Evolutionary conservation across 768 basidiomycete species (phyloP).

Genomic region (Agrocybe praecox): DNA sequence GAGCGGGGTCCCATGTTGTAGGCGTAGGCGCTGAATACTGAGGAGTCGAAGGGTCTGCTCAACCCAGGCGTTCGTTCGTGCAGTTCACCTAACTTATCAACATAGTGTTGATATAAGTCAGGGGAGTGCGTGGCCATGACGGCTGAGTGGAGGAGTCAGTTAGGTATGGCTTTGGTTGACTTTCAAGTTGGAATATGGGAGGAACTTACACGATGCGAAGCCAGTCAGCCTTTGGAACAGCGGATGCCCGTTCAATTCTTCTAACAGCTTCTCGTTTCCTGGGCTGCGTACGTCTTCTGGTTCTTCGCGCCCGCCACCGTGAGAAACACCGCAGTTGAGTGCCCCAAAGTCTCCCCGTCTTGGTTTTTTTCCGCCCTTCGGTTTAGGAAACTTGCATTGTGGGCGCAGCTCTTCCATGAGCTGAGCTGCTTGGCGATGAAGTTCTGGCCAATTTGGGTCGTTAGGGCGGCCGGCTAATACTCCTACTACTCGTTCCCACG

Average conservation of each 20-base stretch:
- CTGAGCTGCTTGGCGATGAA: neutral
- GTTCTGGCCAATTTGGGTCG: neutral
- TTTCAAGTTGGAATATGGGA: too few species aligned
- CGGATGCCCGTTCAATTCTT: neutral
- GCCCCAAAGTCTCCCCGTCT: slow-evolving; percentile 1
- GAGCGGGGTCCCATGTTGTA: slow-evolving; percentile 7
- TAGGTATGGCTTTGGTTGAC: too few species aligned
- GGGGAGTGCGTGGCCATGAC: slow-evolving; percentile 3
- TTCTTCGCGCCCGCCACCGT: neutral
- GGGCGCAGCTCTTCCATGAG: too few species aligned
- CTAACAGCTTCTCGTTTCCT: neutral
- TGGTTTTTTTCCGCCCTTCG: too few species aligned
- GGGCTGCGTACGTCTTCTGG: slow-evolving; percentile 1
- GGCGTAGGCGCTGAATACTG: neutral
- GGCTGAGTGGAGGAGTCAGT: neutral
- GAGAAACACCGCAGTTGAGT: slow-evolving; percentile 1
- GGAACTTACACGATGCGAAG: slow-evolving; percentile 6
- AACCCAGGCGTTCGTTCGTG: neutral
- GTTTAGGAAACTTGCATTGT: neutral
- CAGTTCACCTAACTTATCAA: neutral
- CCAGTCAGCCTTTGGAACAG: slow-evolving; percentile 4
- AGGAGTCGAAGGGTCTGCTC: neutral
- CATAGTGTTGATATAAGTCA: neutral
- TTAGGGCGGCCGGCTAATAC: neutral
- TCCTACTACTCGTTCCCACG: neutral